These are phyloP conservation scores for Casuarina cunninghamiana DNA, from an alignment of 306 rosid species.

Conservation along the genomic window DNA sequence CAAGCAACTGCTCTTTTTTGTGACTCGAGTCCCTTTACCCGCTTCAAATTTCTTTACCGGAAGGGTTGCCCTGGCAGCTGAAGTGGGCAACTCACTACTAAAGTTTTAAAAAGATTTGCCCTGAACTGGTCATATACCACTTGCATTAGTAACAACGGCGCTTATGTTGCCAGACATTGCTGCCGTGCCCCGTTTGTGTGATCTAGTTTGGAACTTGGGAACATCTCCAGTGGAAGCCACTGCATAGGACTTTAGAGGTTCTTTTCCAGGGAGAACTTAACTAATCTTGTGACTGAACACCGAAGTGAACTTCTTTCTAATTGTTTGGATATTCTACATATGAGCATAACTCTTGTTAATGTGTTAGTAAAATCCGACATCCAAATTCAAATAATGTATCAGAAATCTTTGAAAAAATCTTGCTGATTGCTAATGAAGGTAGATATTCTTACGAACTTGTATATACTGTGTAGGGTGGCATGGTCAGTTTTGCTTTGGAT, in stretches of 20 bases:
- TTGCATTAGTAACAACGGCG: neutral
- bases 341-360: no score
- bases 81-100: no score
- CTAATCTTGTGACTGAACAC: neutral
- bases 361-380: no score
- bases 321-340: no score
- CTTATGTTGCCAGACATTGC: neutral
- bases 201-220: neutral
- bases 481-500: slow-evolving; percentile 14
- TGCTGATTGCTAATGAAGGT: neutral
- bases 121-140: neutral
- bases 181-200: neutral
- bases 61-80: no score
- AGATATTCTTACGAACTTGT: neutral
- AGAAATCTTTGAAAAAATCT: no score
- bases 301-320: neutral
- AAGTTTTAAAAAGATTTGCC: no score
- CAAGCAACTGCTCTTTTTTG: no score
- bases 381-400: no score
- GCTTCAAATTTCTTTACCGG: no score
- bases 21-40: no score
- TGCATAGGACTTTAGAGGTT: slow-evolving; percentile 5
- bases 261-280: neutral
- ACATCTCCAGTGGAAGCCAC: neutral
- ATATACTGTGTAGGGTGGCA: slow-evolving; percentile 13